Conservation (phyloP, 2,329 filamentous ascomycete genomes). For the Beauveria rudraprayagi region DNA sequence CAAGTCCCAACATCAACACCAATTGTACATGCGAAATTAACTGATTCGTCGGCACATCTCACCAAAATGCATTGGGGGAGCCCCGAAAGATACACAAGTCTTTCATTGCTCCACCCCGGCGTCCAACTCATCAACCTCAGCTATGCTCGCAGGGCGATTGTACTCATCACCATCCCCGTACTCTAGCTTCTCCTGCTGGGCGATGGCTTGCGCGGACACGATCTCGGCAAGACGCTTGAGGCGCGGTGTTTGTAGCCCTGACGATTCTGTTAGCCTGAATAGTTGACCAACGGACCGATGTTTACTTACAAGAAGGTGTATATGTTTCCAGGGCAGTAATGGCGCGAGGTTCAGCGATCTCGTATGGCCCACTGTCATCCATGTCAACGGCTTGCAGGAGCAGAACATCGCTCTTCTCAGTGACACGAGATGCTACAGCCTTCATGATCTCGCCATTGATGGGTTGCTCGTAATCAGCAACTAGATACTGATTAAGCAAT, state of each 20-base stretch:
- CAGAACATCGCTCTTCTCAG: constrained; percentile 95
- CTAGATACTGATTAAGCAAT: constrained; percentile 94
- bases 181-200: constrained; percentile 83
- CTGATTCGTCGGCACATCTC: constrained; percentile 8
- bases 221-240: constrained; percentile 97
- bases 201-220: constrained; percentile 90
- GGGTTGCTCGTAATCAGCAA: constrained; percentile 97
- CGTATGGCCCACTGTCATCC: constrained; percentile 97
- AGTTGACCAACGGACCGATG: background rate
- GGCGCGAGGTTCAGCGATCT: constrained; percentile 91
- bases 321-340: constrained; percentile 98
- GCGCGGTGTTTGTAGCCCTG: constrained; percentile 91
- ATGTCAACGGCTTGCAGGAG: constrained; percentile 93
- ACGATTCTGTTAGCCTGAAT: background rate
- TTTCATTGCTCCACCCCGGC: constrained; percentile 19
- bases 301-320: constrained; percentile 80
- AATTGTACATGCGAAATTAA: constrained; percentile 7
- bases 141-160: constrained; percentile 42
- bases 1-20: constrained; percentile 10
- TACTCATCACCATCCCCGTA: constrained; percentile 37
- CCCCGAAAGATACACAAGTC: background rate
- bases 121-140: constrained; percentile 42
- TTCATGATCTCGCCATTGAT: constrained; percentile 99
- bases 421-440: constrained; percentile 91
- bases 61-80: background rate